Evolutionary conservation across 148 eudicot species (phyloP), one percentile per base, ranked within the genome.

Genomic region (Rhododendron williamsianum): DNA sequence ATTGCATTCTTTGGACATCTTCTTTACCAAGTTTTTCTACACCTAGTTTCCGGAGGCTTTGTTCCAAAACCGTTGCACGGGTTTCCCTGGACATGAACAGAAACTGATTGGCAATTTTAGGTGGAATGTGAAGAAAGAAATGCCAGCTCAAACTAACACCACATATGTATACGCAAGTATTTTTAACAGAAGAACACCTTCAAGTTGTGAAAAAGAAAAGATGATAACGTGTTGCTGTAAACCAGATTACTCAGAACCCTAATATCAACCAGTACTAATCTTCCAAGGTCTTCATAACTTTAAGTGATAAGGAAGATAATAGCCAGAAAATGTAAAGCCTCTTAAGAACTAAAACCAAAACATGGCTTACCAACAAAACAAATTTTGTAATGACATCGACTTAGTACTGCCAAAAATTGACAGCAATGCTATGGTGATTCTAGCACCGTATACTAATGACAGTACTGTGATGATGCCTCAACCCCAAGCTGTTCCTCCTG

Each of bases 1-100:
- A 96, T 86, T 92, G 97, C 99, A 96, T 92, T 90, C 88, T 96
- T 83, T 96, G 99, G 69, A 96, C 98, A 87, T 96, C 99, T 63
- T 96, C 98, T 89, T 94, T 95, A 78, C 91, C 88, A 85, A 95
- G 96, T 86, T 89, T 93, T 89, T 96, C 99, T 38, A 96, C 96
- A 35, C 99, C 99, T 71, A 96, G 94, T 90, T 95, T 94, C 82
- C 85, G 90, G 19, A 96, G 93, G 78, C 93, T 94, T 56, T 89
- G 92, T 83, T 95, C 99, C 91, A 96, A 76, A 56, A 89, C 91
- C 79, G 92, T 25, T 18, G 95, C 87, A 67, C 99, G 98, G 19
- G 88, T 90, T 87, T 96, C 99, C 87, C 99, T 96, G 84, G 65
- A 88, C 81, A 74, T 87, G 43, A 83, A 86, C 9, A 79, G n/a